A percentile compares a stretch with the other conserved stretches of the same genome.
These are phyloP conservation scores for Scytalidium lignicola DNA, from an alignment of 2,329 filamentous ascomycete species.

Conservation along the genomic window DNA sequence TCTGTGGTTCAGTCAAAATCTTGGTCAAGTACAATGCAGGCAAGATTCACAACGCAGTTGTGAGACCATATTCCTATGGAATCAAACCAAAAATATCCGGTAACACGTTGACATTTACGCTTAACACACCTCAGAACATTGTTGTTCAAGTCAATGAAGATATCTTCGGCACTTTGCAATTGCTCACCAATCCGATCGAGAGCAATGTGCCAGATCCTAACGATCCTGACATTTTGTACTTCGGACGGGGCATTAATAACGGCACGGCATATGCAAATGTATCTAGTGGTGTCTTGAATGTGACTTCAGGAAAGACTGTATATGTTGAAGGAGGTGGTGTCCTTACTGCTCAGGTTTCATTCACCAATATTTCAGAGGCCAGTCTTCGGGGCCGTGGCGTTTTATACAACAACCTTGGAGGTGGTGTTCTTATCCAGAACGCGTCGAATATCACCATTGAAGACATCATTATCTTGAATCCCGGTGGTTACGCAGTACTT, in stretches of 20 bases:
- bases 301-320: constrained; percentile 14
- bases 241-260: constrained; percentile 21
- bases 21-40: constrained; percentile 5
- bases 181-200: constrained; percentile 21
- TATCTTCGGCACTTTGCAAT: constrained; percentile 23
- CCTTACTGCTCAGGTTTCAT: constrained; percentile 12
- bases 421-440: constrained; percentile 9
- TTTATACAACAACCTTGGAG: constrained; percentile 10
- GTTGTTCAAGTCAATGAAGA: constrained; percentile 23
- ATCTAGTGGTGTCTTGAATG: not conserved
- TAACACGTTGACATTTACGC: constrained; percentile 10
- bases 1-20: constrained; percentile 10
- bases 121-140: constrained; percentile 12
- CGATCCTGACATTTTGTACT: constrained; percentile 19
- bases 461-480: constrained; percentile 14
- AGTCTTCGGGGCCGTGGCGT: constrained; percentile 21
- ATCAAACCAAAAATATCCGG: constrained; percentile 5
- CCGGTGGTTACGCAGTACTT: constrained; percentile 12
- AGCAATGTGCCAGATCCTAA: constrained; percentile 4
- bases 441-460: constrained; percentile 18
- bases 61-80: constrained; percentile 13
- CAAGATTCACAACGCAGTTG: constrained; percentile 1
- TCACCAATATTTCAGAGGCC: constrained; percentile 14
- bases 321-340: constrained; percentile 16
- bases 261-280: constrained; percentile 10